phyloP scores from a whole-genome alignment of 805 yeast genomes.

The Kodamaea kaohsiungensis region DNA sequence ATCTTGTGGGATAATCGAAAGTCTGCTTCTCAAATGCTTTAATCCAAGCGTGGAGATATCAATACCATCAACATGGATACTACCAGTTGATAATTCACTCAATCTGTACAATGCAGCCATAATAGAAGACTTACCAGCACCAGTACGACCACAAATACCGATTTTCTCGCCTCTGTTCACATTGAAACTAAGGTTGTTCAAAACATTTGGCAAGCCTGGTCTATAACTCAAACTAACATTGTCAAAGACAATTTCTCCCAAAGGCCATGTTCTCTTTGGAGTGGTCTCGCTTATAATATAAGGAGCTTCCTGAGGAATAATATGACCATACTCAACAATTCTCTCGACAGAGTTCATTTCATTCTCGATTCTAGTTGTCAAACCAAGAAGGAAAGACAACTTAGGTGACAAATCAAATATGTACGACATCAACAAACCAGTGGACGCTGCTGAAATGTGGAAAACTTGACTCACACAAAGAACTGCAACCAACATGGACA shows the following conservation, averaged over 20 bases:
- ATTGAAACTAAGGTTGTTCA: conserved; percentile 44
- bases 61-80: conserved; percentile 54
- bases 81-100: conserved; percentile 50
- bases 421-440: conserved; percentile 68
- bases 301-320: conserved; percentile 67
- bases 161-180: conserved; percentile 64
- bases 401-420: conserved; percentile 55
- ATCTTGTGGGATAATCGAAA: conserved; percentile 71
- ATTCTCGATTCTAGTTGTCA: conserved; percentile 71
- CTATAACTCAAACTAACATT: conserved; percentile 56
- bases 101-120: conserved; percentile 64
- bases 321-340: conserved; percentile 58
- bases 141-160: conserved; percentile 88
- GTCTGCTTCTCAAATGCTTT: conserved; percentile 52
- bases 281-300: conserved; percentile 45
- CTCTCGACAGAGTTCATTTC: conserved; percentile 78
- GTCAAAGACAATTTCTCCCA: conserved; percentile 49
- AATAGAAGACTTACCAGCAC: conserved; percentile 77
- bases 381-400: conserved; percentile 59
- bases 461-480: conserved; percentile 62
- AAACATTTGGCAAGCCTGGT: conserved; percentile 59
- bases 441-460: conserved; percentile 57
- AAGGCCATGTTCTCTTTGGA: conserved; percentile 54
- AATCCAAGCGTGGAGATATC: conserved; percentile 56
- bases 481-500: conserved; percentile 20